Conservation (phyloP, 148 eudicot species). For the Spergularia marina region DNA sequence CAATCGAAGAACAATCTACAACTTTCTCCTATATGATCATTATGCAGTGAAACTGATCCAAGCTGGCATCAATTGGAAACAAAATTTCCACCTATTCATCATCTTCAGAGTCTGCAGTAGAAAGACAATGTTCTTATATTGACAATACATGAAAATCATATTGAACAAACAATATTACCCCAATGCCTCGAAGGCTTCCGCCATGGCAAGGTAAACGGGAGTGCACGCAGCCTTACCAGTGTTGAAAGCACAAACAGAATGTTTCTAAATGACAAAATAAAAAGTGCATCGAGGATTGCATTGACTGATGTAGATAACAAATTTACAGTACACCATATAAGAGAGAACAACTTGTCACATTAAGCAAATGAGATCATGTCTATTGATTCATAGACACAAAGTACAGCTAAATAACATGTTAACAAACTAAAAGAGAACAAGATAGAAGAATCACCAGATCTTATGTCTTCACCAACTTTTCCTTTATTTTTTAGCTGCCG, state of each 20-base stretch:
- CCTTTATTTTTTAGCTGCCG: constrained; percentile 85
- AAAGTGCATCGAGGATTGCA: too few relatives aligned
- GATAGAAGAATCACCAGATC: constrained; percentile 60
- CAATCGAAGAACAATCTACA: constrained; percentile 15
- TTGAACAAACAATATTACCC: too few relatives aligned
- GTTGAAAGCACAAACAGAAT: too few relatives aligned
- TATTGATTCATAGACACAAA: background rate
- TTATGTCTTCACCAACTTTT: constrained; percentile 93
- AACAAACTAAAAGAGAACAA: background rate
- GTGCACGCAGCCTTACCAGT: too few relatives aligned
- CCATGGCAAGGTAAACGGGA: too few relatives aligned
- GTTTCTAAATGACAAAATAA: too few relatives aligned
- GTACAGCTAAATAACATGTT: background rate
- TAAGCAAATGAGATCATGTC: background rate
- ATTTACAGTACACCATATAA: too few relatives aligned
- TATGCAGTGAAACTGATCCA: constrained; percentile 8
- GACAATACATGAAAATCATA: background rate
- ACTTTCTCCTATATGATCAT: constrained; percentile 18
- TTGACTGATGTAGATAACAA: too few relatives aligned
- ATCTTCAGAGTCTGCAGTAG: constrained; percentile 50
- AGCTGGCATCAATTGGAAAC: constrained; percentile 13
- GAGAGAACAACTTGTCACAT: too few relatives aligned
- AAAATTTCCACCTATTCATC: constrained; percentile 36
- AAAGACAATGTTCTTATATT: constrained; percentile 1
- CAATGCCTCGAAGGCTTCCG: background rate